A percentile compares a stretch with the other conserved stretches of the same genome.
phyloP scores from a whole-genome alignment of 2,329 filamentous ascomycete species.

The Rugonectria rugulosa region DNA sequence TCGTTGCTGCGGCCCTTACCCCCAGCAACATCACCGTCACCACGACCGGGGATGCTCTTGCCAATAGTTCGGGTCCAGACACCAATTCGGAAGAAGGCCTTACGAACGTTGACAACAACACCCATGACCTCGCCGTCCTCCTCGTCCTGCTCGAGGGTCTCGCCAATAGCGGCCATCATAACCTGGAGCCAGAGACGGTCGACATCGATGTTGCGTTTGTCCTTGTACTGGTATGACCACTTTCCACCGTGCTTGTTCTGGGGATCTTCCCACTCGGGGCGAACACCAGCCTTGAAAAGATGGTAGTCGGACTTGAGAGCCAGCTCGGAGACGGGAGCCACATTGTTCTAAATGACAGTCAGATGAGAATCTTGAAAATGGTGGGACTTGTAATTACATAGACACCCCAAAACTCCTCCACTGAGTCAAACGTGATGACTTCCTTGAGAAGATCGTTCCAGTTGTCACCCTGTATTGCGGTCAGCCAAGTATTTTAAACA shows the following conservation, averaged over 20 bases:
- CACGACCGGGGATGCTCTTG: slow-evolving; percentile 79
- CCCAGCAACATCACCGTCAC: slow-evolving; percentile 74
- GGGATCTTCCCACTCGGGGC: slow-evolving; percentile 97
- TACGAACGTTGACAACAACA: slow-evolving; percentile 98
- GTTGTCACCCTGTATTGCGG: slow-evolving; percentile 78
- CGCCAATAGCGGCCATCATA: slow-evolving; percentile 95
- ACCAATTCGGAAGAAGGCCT: slow-evolving; percentile 96
- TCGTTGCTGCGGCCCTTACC: slow-evolving; percentile 80
- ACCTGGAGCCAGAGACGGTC: slow-evolving; percentile 97
- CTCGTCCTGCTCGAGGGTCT: slow-evolving; percentile 89
- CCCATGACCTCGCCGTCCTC: slow-evolving; percentile 98
- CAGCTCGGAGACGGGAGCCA: slow-evolving; percentile 93
- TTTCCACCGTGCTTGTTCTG: slow-evolving; percentile 99
- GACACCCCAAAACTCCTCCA: slow-evolving; percentile 99
- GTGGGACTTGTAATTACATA: slow-evolving; percentile 68
- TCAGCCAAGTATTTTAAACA: slow-evolving; percentile 16
- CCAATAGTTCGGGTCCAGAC: slow-evolving; percentile 97
- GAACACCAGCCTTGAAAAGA: slow-evolving; percentile 96
- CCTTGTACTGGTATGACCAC: slow-evolving; percentile 98
- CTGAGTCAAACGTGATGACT: slow-evolving; percentile 97
- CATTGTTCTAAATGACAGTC: slow-evolving; percentile 80
- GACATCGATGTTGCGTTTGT: slow-evolving; percentile 90
- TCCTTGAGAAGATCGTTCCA: slow-evolving; percentile 99
- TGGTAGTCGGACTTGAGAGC: slow-evolving; percentile 99
- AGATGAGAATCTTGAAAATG: slow-evolving; percentile 24